These are phyloP conservation scores for Phytopythium chamaehyphon DNA, from an alignment of 352 stramenopile genomes.

Conservation along the genomic window DNA sequence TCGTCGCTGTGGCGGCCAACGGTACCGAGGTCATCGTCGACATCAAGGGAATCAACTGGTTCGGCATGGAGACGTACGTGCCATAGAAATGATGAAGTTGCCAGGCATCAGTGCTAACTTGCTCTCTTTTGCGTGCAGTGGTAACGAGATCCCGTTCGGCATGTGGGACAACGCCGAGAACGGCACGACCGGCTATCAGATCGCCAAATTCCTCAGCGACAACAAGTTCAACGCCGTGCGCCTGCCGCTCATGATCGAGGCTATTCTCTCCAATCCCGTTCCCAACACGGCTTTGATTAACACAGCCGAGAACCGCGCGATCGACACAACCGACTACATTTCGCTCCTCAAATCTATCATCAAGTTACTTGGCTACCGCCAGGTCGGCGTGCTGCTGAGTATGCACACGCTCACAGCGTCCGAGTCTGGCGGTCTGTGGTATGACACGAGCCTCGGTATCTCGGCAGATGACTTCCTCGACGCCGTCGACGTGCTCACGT, in stretches of 20 bases:
- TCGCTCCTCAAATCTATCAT: slow-evolving; percentile 45
- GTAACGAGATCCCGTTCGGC: slow-evolving; percentile 56
- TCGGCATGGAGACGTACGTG: slow-evolving; percentile 63
- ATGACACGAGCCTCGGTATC: slow-evolving; percentile 27
- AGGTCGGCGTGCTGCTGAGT: slow-evolving; percentile 53
- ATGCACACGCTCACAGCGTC: slow-evolving; percentile 55
- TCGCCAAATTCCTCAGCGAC: slow-evolving; percentile 56
- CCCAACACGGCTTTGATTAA: slow-evolving; percentile 45
- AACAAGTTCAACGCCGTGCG: slow-evolving; percentile 83
- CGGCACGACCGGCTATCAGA: slow-evolving; percentile 69
- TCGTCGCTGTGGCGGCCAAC: slow-evolving; percentile 49
- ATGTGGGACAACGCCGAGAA: slow-evolving; percentile 70
- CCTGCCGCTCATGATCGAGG: slow-evolving; percentile 56
- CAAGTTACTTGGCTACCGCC: slow-evolving; percentile 47
- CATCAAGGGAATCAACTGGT: slow-evolving; percentile 84
- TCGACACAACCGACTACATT: slow-evolving; percentile 52
- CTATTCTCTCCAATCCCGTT: slow-evolving; percentile 56
- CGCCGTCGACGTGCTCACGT: slow-evolving; percentile 44
- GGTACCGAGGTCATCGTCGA: slow-evolving; percentile 44
- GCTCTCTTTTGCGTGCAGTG: slow-evolving; percentile 9
- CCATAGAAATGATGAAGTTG: neutral
- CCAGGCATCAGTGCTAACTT: neutral
- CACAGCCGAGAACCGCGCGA: slow-evolving; percentile 50
- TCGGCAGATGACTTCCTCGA: slow-evolving; percentile 37
- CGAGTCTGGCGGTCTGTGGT: slow-evolving; percentile 43